Base-by-base conservation (phyloP, 768 basidiomycete species). In the Dentipellis fragilis region DNA sequence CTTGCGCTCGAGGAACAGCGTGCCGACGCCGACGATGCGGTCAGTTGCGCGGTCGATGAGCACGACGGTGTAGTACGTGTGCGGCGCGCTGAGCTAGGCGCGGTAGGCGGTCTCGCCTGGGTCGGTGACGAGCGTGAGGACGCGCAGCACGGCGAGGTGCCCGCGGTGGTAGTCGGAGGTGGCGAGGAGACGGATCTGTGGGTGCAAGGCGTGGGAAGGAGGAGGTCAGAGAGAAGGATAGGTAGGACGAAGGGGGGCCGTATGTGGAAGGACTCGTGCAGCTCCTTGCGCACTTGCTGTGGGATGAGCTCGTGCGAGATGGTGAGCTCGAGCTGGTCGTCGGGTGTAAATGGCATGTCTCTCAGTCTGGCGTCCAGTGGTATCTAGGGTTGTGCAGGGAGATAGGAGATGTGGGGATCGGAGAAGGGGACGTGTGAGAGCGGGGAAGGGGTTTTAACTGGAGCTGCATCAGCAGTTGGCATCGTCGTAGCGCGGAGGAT, bases 1-100 rank as follows among this genome's bases (percentile, higher is more conserved):
- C 74, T 99, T 98, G 72, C 87, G 87, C 72, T 99, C 96, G 60
- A 98, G 70, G 66, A 98, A 82, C 54, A 96, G 74, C 8, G 83
- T 79, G 17, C 94, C 95, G 39, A 86, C 82, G 19, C 77, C 94
- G 47, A 94, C 86, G 66, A 99, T 84, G 61, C 74, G 72, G 73
- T 96, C 91, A 1, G 83, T 78, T 11, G 74, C 66, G 55, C 83
- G 80, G 68, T 85, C 79, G 58, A 95, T 72, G 65, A 98, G 84
- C 67, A 94, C 94, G 64, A 97, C 69, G 51, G 84, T 73, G 71
- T 83, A 93, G 76, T 97, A 96, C 1, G 29, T 69, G 58, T 80
- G 79, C 62, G 86, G 72, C 39, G 75, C 72, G 34, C 81, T 67
- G 69, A 88, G 93, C 37, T 89, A 87, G 2, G 79, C 71, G n/a